Base-by-base conservation (phyloP, 2,329 filamentous ascomycete genomes). In the Colletotrichum sp. region DNA sequence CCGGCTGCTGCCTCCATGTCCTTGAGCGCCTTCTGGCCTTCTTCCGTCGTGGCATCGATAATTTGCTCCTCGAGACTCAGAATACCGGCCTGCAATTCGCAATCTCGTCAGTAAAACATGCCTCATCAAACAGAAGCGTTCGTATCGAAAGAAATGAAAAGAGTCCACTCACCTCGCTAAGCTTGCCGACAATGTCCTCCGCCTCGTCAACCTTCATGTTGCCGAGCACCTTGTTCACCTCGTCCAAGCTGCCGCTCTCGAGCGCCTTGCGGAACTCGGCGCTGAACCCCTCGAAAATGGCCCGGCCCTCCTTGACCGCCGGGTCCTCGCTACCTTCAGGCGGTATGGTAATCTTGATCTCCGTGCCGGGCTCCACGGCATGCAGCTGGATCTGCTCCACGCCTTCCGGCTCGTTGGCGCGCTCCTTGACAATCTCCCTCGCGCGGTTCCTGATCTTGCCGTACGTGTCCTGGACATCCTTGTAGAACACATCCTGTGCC, bases 341-440 rank as follows among this genome's bases (percentile, higher is more conserved):
- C 15, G 97, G 96, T 52, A 98, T 93, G 71, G 87, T 91, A 84
- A 99, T 98, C 83, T 95, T 95, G 84, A 99, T 98, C 77, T 95
- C 93, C 5, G 96, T 98, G 64, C 94, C 94, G 0, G 96, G 96
- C 84, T 98, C 96, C 13, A 99, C 96, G 16, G 97, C 96, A 83
- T 99, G 97, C 63, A 99, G 90, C 86, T 99, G 98, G 80, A 99
- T 99, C 85, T 98, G 96, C 87, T 99, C 97, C 12, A 98, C 94
- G 24, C 94, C 95, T 75, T 87, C 85, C 5, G 83, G 87, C 70
- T 90, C 89, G 78, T 87, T 87, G 18, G 88, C 89, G 76, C 88
- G 84, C 85, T 92, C 87, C 21, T 86, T 85, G 71, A 89, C 85
- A 78, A 98, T 93, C 84, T 98, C 95, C 8, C 90, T 89, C 2